Base-by-base conservation (phyloP, 202 grass and related monocot species). In the Carex sylvatica region DNA sequence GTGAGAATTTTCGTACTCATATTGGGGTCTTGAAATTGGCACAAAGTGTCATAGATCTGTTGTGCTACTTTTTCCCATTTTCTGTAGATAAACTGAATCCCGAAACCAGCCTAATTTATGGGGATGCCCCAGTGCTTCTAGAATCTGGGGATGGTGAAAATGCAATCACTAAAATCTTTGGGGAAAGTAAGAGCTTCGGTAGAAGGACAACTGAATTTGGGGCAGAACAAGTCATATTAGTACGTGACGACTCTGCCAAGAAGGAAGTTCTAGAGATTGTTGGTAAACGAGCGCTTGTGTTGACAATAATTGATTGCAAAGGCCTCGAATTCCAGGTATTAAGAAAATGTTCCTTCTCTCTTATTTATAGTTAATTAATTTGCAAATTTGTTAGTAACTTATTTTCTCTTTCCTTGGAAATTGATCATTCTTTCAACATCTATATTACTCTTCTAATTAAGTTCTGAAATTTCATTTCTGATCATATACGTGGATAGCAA, bases 221-320 rank as follows among this genome's bases (percentile, higher is more conserved):
- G 83, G 90, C 94, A 38, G 94, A 97, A 75, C 94, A 97, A 86
- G 88, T 90, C 15, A 94, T 97, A 67, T 63, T 97, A 61, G 92
- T 97, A 28, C 94, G 94, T 65, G 92, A 97, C 66, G 88, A 86
- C 76, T 85, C 28, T 28, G 65, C 81, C 5, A 97, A 92, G 72
- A 89, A 86, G 79, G 91, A 97, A 89, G 53, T 97, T 46, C 18
- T 89, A 61, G 83, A 88, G 11, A 71, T 89, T 61, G 83, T 94
- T 51, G 94, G 88, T 54, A 89, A 91, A 83, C 91, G 87, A 67
- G 94, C 94, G 84, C 89, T 94, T 74, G 92, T 94, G 58, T 86
- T 97, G 60, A 94, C 94, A 42, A 97, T 97, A 65, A 73, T 97
- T 73, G 94, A 97, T 84, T 97, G 94, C 19, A 97, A 97, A 77